phyloP scores from a whole-genome alignment of 495 filamentous ascomycete genomes.

The Clavariopsis aquatica region DNA sequence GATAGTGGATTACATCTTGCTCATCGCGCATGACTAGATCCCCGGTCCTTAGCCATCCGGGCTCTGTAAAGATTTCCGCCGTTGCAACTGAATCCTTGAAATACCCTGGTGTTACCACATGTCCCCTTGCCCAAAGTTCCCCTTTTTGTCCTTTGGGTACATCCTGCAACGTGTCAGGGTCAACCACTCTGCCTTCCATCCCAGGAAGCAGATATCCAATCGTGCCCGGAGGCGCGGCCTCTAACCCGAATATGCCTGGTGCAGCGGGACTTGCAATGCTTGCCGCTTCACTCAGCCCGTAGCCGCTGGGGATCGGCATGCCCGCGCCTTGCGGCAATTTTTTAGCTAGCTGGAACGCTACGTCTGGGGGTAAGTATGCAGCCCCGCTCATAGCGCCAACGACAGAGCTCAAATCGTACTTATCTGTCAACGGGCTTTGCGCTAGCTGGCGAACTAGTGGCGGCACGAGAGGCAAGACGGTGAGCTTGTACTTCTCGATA shows the following conservation, averaged over 20 bases:
- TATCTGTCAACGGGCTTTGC: constrained; percentile 20
- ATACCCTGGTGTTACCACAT: constrained; percentile 26
- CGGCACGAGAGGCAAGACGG: constrained; percentile 17
- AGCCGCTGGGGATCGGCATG: constrained; percentile 20
- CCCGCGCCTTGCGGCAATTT: constrained; percentile 17
- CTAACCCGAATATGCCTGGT: constrained; percentile 21
- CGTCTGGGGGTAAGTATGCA: constrained; percentile 21
- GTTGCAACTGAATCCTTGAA: constrained; percentile 28
- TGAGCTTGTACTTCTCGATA: constrained; percentile 27
- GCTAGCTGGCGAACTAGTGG: constrained; percentile 18
- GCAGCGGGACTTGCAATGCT: constrained; percentile 18
- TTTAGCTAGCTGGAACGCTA: constrained; percentile 19
- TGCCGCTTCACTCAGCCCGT: constrained; percentile 24
- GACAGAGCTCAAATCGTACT: constrained; percentile 27
- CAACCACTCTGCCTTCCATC: constrained; percentile 23
- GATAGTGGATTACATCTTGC: constrained; percentile 21
- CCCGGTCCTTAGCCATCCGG: constrained; percentile 26
- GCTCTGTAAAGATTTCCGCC: constrained; percentile 24
- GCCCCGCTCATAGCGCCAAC: background rate
- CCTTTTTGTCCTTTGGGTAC: constrained; percentile 19
- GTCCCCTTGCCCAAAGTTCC: constrained; percentile 17
- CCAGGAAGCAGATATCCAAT: constrained; percentile 30
- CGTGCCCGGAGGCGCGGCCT: constrained; percentile 6
- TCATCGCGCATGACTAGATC: constrained; percentile 30
- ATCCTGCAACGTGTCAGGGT: constrained; percentile 20